Conservation (phyloP, 129 eudicot genomes). For the Heracleum sosnowskyi region DNA sequence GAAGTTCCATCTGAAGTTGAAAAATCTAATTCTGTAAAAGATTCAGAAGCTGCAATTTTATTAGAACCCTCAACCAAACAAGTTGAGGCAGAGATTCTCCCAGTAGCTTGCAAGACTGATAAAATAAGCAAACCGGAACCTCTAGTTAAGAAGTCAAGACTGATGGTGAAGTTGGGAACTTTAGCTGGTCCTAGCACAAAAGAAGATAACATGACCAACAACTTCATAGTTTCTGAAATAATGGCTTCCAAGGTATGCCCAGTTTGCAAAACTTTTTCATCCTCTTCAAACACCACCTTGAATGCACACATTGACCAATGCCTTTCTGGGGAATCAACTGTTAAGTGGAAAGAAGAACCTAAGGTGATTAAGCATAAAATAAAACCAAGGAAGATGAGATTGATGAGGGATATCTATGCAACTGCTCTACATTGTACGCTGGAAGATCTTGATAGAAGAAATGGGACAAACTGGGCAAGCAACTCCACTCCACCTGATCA, state of each 20-base stretch:
- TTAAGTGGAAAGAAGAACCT: conserved; percentile 41
- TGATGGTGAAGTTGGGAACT: conserved; percentile 39
- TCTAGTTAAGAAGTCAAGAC: conserved; percentile 45
- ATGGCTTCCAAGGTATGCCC: conserved; percentile 87
- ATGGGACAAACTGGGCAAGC: conserved; percentile 78
- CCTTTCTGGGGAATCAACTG: conserved; percentile 57
- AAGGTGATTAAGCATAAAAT: conserved; percentile 54
- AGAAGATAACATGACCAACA: conserved; percentile 29
- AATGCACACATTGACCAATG: conserved; percentile 97
- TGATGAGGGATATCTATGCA: conserved; percentile 58
- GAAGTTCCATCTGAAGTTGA: conserved; percentile 3
- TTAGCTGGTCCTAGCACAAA: conserved; percentile 24
- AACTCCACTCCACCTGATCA: conserved; percentile 35
- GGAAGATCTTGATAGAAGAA: conserved; percentile 88
- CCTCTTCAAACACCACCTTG: conserved; percentile 86
- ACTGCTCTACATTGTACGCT: conserved; percentile 66
- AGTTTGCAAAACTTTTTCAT: conserved; percentile 77
- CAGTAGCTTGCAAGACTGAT: conserved; percentile 21
- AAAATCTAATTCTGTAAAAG: conserved; percentile 21
- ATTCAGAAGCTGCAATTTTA: conserved; percentile 17
- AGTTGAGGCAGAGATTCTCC: conserved; percentile 20
- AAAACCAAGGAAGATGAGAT: conserved; percentile 62
- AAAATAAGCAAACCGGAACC: conserved; percentile 14
- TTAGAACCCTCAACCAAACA: conserved; percentile 15
- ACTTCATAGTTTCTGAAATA: conserved; percentile 33